Evolutionary conservation across 495 filamentous ascomycete species (phyloP).

Genomic region (Penicillium egyptiacum): DNA sequence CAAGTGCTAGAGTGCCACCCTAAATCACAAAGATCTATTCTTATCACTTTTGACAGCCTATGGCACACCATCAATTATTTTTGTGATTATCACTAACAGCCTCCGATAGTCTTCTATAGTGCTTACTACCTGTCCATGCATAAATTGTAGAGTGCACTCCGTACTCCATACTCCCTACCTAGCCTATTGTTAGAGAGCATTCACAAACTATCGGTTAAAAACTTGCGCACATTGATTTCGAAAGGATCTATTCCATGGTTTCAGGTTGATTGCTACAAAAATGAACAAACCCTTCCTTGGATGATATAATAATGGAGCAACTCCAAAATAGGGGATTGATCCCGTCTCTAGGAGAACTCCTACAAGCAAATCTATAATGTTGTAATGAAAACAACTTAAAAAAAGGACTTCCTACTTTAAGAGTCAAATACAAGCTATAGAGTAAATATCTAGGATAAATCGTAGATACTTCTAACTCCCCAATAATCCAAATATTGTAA

Average conservation of each 20-base stretch:
- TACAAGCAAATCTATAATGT: neutral
- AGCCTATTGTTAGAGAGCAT: neutral
- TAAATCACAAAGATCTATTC: conserved; percentile 7
- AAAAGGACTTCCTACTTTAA: neutral
- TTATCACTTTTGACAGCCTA: neutral
- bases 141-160: neutral
- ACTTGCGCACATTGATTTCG: neutral
- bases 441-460: neutral
- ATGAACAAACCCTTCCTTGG: neutral
- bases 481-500: neutral
- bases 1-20: conserved; percentile 2
- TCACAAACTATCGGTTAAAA: neutral
- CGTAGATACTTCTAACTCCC: neutral
- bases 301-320: neutral
- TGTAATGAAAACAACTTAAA: neutral
- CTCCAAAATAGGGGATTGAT: conserved; percentile 2
- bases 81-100: conserved; percentile 3
- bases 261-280: conserved; percentile 5
- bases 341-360: neutral
- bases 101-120: neutral
- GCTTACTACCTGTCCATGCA: neutral
- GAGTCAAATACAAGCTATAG: neutral
- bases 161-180: neutral
- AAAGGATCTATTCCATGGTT: neutral
- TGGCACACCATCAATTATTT: neutral